Conservation (phyloP, 225 moss, liverwort and hornwort species). For the Antitrichia curtipendula region DNA sequence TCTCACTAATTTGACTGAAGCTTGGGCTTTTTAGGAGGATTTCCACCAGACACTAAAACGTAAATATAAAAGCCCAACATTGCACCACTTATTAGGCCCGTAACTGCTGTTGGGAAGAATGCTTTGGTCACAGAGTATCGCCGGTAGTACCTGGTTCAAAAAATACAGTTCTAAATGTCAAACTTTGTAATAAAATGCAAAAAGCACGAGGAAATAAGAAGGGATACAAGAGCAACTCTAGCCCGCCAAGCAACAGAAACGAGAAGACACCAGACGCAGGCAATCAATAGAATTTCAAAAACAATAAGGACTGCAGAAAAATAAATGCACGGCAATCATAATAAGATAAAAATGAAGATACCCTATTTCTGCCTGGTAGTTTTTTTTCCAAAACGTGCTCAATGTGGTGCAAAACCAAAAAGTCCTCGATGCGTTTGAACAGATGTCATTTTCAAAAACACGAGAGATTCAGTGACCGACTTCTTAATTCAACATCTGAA, state of each 20-base stretch:
- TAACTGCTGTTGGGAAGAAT: conserved; percentile 39
- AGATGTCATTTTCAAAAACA: too few relatives aligned
- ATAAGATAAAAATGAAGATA: not conserved
- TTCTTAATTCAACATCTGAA: not conserved
- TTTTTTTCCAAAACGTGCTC: not conserved
- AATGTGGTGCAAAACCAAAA: not conserved
- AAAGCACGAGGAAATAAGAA: not conserved
- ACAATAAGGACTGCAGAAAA: not conserved
- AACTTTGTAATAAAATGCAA: not conserved
- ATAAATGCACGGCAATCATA: not conserved
- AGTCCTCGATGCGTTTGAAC: not conserved
- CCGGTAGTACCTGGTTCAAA: conserved; percentile 30
- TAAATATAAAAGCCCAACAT: conserved; percentile 93
- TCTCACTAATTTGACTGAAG: not conserved
- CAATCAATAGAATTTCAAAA: not conserved
- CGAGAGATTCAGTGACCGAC: not conserved
- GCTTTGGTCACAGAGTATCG: conserved; percentile 31
- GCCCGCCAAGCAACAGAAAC: not conserved
- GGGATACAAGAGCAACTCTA: not conserved
- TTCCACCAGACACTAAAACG: conserved; percentile 79
- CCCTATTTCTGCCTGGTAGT: not conserved
- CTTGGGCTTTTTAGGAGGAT: conserved; percentile 74
- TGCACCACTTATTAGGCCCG: conserved; percentile 50
- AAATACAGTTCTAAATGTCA: not conserved
- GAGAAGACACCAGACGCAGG: not conserved